Base-by-base conservation (phyloP, 2,329 filamentous ascomycete genomes). In the Sporothrix variecibatus region DNA sequence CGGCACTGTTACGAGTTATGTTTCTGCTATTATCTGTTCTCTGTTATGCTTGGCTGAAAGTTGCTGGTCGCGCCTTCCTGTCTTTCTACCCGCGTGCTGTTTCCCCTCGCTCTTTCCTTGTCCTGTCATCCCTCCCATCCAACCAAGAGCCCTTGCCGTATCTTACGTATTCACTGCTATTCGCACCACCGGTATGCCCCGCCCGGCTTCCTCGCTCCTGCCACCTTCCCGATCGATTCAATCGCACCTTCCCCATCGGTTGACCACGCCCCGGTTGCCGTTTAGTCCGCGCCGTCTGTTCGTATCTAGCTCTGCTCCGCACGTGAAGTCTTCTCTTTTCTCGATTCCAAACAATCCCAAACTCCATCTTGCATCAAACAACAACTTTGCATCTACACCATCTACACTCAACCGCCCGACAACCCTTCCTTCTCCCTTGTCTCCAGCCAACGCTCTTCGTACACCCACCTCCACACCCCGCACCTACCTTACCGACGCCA, bases 401-500 rank as follows among this genome's bases (percentile, higher is more conserved):
- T 20, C 28, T 28, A 28, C 15, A 43, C 43, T 40, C 53, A 62
- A 38, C 43, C 51, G 51, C 51, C 58, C 58, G 28, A 31, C 58
- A 8, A 62, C 34, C 58, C 31, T n/a, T 4, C 58, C 58, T 15
- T 43, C 38, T 17, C 38, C 34, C 38, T 26, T 46, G 28, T 46
- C 62, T 7, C 62, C 26, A 40, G 20, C 60, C 17, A 23, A 12
- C 60, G 8, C 23, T 7, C 65, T 20, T 28, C 26, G 28, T n/a
- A 17, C 31, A 17, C 31, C 28, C 17, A 28, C 58, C 28, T 40
- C 65, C 28, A 71, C 28, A n/a, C 53, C n/a, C 51, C 83, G 84
- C 77, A 78, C 83, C 20, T 90, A 90, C 77, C 85, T 90, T 49
- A 87, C 86, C 79, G 83, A 86, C 78, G 82, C 87, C 77, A 81